A percentile compares a stretch with the other conserved stretches of the same genome.
phyloP scores from a whole-genome alignment of 2,329 filamentous ascomycete species.

The Fusarium temperatum region DNA sequence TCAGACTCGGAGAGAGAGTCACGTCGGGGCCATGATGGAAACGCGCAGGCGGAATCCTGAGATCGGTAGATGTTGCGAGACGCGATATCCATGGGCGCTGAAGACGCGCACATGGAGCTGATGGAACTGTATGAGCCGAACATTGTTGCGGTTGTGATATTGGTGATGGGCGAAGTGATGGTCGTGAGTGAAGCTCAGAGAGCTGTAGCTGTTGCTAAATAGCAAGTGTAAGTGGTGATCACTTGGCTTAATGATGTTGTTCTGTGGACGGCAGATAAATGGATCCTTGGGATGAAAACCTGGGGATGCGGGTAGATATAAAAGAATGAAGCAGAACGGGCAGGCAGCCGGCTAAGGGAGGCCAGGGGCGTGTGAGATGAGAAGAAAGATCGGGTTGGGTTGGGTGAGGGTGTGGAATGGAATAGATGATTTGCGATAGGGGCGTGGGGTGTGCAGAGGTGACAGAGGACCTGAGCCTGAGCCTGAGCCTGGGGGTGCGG shows the following conservation, averaged over 20 bases:
- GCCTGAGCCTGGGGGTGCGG: constrained; percentile 12
- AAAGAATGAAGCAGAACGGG: constrained; percentile 39
- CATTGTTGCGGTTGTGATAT: constrained; percentile 50
- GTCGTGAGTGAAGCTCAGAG: constrained; percentile 30
- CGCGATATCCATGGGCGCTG: constrained; percentile 58
- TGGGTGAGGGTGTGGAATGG: constrained; percentile 32
- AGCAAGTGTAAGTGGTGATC: constrained; percentile 30
- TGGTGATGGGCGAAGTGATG: constrained; percentile 34
- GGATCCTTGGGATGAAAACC: constrained; percentile 28
- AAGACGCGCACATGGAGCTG: constrained; percentile 57
- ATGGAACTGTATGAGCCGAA: constrained; percentile 61
- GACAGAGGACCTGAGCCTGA: not conserved
- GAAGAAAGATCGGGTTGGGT: constrained; percentile 9
- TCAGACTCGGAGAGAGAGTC: constrained; percentile 58
- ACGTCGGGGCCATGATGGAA: constrained; percentile 67
- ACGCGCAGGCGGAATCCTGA: constrained; percentile 61
- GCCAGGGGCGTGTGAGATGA: constrained; percentile 32
- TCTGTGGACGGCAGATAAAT: constrained; percentile 30
- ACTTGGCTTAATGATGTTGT: constrained; percentile 27
- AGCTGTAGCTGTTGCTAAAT: constrained; percentile 27
- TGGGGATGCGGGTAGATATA: constrained; percentile 43
- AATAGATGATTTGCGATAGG: constrained; percentile 26
- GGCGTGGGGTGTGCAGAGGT: constrained; percentile 2
- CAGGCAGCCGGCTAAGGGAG: constrained; percentile 40
- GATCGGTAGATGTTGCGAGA: constrained; percentile 50